These are phyloP conservation scores for Luzula sylvatica DNA, from an alignment of 176 grass and related monocot genomes.

Conservation along the genomic window DNA sequence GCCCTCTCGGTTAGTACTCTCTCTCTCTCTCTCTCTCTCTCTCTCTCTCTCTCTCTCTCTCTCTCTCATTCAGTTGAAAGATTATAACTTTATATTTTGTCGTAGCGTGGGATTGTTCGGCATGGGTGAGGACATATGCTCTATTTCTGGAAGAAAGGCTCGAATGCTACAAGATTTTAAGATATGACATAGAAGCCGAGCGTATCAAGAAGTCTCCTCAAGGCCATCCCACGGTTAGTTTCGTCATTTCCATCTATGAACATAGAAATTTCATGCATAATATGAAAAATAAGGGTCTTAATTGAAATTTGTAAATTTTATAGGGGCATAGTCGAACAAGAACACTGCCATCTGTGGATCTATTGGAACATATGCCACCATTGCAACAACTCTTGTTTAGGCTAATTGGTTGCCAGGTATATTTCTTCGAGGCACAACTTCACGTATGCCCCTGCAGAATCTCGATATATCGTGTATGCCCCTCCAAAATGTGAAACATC, in stretches of 20 bases:
- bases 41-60: no score
- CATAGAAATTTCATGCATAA: no score
- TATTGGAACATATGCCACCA: conserved; percentile 82
- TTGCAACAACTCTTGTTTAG: conserved; percentile 77
- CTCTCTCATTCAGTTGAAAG: no score
- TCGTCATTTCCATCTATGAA: background rate
- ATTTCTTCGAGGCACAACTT: no score
- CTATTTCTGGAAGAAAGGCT: conserved; percentile 34
- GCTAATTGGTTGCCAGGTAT: conserved; percentile 78
- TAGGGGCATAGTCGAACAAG: conserved; percentile 90
- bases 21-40: background rate
- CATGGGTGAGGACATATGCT: conserved; percentile 43
- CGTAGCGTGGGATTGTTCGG: conserved; percentile 37
- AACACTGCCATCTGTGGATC: conserved; percentile 50
- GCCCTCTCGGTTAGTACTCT: conserved; percentile 57
- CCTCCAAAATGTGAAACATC: no score
- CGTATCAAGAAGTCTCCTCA: conserved; percentile 56
- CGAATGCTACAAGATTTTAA: conserved; percentile 31
- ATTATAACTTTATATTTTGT: background rate
- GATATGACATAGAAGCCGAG: conserved; percentile 69
- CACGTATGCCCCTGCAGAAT: no score
- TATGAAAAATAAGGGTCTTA: background rate
- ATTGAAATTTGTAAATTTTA: background rate
- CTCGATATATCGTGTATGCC: no score
- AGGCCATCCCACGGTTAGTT: conserved; percentile 45